Evolutionary conservation across 306 rosid species (phyloP).

Genomic region (Myrica gale): DNA sequence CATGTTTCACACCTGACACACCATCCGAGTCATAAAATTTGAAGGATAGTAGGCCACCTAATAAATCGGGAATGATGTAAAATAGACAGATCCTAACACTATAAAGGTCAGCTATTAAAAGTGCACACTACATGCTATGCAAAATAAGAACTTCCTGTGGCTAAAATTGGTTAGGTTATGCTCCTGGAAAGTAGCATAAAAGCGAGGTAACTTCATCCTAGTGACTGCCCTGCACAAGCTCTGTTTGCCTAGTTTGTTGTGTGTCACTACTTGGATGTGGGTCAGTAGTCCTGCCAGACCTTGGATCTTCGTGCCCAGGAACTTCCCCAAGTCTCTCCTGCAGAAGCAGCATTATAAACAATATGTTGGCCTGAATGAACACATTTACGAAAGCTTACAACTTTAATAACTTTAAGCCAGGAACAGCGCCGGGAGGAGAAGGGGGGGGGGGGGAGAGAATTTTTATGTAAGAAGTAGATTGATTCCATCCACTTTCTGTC

Average conservation of each 20-base stretch:
- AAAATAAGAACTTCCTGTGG: conserved; percentile 47
- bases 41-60: conserved; percentile 32
- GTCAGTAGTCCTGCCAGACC: conserved; percentile 54
- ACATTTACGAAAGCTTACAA: conserved; percentile 11
- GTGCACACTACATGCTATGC: conserved; percentile 57
- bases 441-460: not conserved
- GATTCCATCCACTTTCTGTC: not conserved
- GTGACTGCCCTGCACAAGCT: conserved; percentile 44
- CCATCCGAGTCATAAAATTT: conserved; percentile 38
- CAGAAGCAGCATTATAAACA: conserved; percentile 22
- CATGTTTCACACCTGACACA: conserved; percentile 47
- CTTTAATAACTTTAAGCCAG: not conserved
- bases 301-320: conserved; percentile 54
- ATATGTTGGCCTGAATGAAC: conserved; percentile 2
- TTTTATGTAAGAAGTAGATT: not conserved
- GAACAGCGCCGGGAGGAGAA: not conserved
- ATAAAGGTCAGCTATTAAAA: conserved; percentile 32
- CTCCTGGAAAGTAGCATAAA: conserved; percentile 36
- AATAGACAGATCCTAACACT: conserved; percentile 48
- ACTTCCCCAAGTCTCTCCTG: conserved; percentile 85
- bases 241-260: conserved; percentile 53
- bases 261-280: conserved; percentile 45
- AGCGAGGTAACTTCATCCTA: conserved; percentile 48
- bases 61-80: conserved; percentile 40
- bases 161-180: conserved; percentile 71